A percentile compares a stretch with the other conserved stretches of the same genome.
Conservation (phyloP, 1,284 basidiomycete genomes). For the Cryptococcus deneoformans region DNA sequence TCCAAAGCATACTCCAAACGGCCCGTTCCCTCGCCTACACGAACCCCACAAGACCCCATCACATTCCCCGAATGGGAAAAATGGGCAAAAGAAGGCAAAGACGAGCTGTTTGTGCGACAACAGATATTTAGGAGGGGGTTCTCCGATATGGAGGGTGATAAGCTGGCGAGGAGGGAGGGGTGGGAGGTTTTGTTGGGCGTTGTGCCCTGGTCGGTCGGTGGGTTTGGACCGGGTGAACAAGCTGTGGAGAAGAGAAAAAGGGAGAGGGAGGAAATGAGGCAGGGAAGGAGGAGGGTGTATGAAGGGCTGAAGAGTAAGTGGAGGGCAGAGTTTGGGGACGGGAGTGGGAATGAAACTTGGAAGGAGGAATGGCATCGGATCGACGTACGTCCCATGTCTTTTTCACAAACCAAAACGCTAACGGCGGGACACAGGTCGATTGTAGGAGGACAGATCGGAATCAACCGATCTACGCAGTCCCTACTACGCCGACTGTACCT, state of each 20-base stretch:
- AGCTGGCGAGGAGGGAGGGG: conserved; percentile 65
- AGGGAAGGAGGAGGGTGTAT: conserved; percentile 66
- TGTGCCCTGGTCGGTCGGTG: conserved; percentile 69
- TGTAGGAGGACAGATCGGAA: conserved; percentile 94
- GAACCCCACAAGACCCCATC: conserved; percentile 39
- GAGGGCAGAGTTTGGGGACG: conserved; percentile 52
- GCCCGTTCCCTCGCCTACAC: conserved; percentile 39
- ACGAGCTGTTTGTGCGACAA: conserved; percentile 37
- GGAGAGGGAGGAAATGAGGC: conserved; percentile 52
- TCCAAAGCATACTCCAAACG: conserved; percentile 31
- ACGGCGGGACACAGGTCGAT: conserved; percentile 59
- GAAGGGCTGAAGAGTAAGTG: conserved; percentile 68
- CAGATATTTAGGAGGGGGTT: conserved; percentile 57
- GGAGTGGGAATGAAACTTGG: conserved; percentile 39
- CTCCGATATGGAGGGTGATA: conserved; percentile 67
- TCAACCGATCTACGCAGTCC: conserved; percentile 76
- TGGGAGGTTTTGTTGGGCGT: conserved; percentile 87
- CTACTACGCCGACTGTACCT: conserved; percentile 24
- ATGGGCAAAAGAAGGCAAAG: no score
- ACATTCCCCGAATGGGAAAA: conserved; percentile 39
- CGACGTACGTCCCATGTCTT: conserved; percentile 14
- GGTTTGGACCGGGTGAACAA: conserved; percentile 28
- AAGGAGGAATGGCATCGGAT: conserved; percentile 51
- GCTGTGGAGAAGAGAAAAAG: conserved; percentile 19
- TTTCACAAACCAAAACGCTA: no score